Evolutionary conservation across 1,284 basidiomycete genomes (phyloP), one percentile per base, ranked within the genome.

Genomic region (Vanrija sp.): DNA sequence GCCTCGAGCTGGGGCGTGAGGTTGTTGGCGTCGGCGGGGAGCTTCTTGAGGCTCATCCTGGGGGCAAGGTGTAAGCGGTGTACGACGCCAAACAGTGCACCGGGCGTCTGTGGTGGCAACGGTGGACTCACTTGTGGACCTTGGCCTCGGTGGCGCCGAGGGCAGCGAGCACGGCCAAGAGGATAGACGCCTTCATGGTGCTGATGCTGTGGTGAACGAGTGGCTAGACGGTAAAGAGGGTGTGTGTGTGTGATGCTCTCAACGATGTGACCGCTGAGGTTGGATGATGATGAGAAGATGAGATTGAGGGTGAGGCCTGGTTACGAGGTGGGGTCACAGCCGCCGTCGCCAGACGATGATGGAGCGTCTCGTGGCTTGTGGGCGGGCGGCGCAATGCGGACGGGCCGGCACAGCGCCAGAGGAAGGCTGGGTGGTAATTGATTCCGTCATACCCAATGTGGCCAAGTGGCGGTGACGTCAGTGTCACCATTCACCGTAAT

Each of bases 11-110:
- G 76, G 46, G 87, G 86, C 3, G 73, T 65, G 46, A 71, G 65
- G 25, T 63, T 57, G 45, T 77, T 80, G 19, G 73, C 59, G 16
- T 70, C 67, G 19, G 80, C 68, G 9, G 82, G 79, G 9, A 92
- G 75, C 79, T 94, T 95, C 78, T 89, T 83, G 48, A 95, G 85
- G 76, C 90, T 91, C 75, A 93, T 83, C 74, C 83, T 91, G 81
- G 18, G 42, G 48, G 39, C 3, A 12, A 40, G 25, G 44, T 38
- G 34, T 43, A 10, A n/a, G 18, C 19, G 43, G 14, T 26, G 4
- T 45, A 38, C 64, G 65, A 66, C 64, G 67, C 65, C 64, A 67
- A 65, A 68, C 60, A 66, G 57, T 62, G 34, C 18, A 50, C 25
- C 16, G 18, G 43, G 46, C 38, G 28, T 6, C 28, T 40, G 62